Evolutionary conservation across 2,329 filamentous ascomycete species (phyloP).

Genomic region (Colletotrichum sp.): DNA sequence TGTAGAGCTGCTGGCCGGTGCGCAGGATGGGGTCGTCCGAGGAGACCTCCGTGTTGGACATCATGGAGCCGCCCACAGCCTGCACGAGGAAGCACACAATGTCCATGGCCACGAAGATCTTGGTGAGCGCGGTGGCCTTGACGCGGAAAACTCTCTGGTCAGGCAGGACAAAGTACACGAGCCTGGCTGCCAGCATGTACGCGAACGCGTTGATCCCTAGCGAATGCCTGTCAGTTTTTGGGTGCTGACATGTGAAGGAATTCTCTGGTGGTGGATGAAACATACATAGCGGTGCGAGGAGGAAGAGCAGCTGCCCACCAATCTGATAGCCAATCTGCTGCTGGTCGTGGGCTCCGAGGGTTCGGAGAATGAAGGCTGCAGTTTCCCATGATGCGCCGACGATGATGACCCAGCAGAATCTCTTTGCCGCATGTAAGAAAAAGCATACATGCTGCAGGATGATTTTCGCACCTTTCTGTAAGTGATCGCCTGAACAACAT

Average conservation of each 20-base stretch:
- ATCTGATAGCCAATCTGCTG: slow-evolving; percentile 36
- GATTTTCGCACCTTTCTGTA: slow-evolving; percentile 33
- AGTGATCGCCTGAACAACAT: slow-evolving; percentile 31
- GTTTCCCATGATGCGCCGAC: slow-evolving; percentile 45
- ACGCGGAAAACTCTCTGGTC: slow-evolving; percentile 39
- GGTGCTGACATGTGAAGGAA: neutral
- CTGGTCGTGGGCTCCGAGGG: slow-evolving; percentile 41
- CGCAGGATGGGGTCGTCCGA: slow-evolving; percentile 28
- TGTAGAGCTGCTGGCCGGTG: slow-evolving; percentile 43
- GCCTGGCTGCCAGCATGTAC: slow-evolving; percentile 48
- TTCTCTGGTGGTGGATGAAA: neutral
- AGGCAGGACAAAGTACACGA: slow-evolving; percentile 43
- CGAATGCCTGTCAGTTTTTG: neutral
- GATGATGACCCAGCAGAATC: slow-evolving; percentile 43
- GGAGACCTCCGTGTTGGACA: slow-evolving; percentile 30
- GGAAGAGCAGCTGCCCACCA: slow-evolving; percentile 39
- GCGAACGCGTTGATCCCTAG: slow-evolving; percentile 48
- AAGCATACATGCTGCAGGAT: accelerated
- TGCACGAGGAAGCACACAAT: slow-evolving; percentile 53
- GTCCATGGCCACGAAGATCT: slow-evolving; percentile 53
- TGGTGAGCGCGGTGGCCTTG: slow-evolving; percentile 42
- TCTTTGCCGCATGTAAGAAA: slow-evolving; percentile 11
- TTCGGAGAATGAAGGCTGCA: slow-evolving; percentile 40
- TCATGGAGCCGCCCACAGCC: slow-evolving; percentile 40
- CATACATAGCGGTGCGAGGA: slow-evolving; percentile 46